Evolutionary conservation across 805 yeast species (phyloP).

Genomic region (Debaryomyces castellii): DNA sequence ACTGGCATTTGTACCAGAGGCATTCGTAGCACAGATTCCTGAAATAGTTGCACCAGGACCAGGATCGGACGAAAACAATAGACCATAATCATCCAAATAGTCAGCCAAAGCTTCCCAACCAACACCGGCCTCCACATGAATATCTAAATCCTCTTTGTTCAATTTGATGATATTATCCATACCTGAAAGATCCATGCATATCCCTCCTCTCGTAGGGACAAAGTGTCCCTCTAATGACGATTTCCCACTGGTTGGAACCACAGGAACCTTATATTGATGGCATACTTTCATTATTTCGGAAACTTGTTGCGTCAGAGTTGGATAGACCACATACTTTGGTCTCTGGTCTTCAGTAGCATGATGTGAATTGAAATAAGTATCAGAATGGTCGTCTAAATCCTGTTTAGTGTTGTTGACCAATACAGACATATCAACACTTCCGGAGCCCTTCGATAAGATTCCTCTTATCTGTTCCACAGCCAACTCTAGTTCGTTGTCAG

Average conservation of each 20-base stretch:
- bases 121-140: constrained; percentile 74
- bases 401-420: constrained; percentile 44
- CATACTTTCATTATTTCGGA: constrained; percentile 62
- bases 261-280: constrained; percentile 60
- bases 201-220: constrained; percentile 64
- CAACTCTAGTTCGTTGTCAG: constrained; percentile 36
- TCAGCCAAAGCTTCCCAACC: constrained; percentile 69
- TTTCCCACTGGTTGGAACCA: constrained; percentile 78
- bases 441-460: constrained; percentile 14
- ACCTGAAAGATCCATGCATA: constrained; percentile 57
- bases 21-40: constrained; percentile 75
- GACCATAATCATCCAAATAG: constrained; percentile 39
- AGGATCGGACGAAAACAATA: constrained; percentile 70
- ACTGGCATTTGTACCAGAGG: constrained; percentile 80
- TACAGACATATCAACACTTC: constrained; percentile 44
- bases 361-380: constrained; percentile 35
- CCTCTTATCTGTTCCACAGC: constrained; percentile 53
- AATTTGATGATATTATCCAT: constrained; percentile 59
- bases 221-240: constrained; percentile 83
- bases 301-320: constrained; percentile 65
- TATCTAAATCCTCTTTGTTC: constrained; percentile 66
- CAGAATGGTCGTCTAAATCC: constrained; percentile 41
- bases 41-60: constrained; percentile 83
- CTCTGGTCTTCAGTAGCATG: constrained; percentile 26
- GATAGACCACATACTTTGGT: constrained; percentile 53